Percentiles rank a stretch among this genome's conserved stretches.
These are phyloP conservation scores for Psilocybe sp. DNA, from an alignment of 768 basidiomycete genomes.

Conservation along the genomic window DNA sequence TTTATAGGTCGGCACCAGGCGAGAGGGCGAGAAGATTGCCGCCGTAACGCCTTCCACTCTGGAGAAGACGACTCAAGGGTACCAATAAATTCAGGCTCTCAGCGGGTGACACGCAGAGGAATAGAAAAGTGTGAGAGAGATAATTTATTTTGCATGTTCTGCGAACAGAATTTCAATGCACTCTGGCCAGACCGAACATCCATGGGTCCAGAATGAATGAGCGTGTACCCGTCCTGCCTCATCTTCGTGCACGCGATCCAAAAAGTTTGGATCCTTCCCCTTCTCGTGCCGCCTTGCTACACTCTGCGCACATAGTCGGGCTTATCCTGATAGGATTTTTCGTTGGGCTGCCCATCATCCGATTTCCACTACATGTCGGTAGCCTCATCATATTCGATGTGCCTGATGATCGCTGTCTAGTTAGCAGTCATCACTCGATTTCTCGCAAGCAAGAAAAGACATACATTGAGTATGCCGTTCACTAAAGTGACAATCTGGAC, in stretches of 20 bases:
- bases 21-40: too few species aligned
- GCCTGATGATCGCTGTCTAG: not conserved
- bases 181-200: not conserved
- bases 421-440: not conserved
- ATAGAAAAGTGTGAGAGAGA: too few species aligned
- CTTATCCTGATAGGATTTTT: constrained; percentile 73
- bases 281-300: constrained; percentile 30
- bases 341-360: constrained; percentile 66
- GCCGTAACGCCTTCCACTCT: too few species aligned
- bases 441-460: constrained; percentile 6
- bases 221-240: not conserved
- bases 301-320: constrained; percentile 44
- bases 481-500: constrained; percentile 69
- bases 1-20: too few species aligned
- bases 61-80: too few species aligned
- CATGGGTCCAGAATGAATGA: not conserved
- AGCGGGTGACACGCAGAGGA: too few species aligned
- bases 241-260: constrained; percentile 11
- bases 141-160: too few species aligned
- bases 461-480: constrained; percentile 55
- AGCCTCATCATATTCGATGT: not conserved
- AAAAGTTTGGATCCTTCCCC: constrained; percentile 18
- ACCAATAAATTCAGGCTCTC: too few species aligned
- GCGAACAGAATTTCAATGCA: too few species aligned
- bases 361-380: constrained; percentile 30